phyloP scores from a whole-genome alignment of 2,329 filamentous ascomycete species.

The Blastomyces parvus region DNA sequence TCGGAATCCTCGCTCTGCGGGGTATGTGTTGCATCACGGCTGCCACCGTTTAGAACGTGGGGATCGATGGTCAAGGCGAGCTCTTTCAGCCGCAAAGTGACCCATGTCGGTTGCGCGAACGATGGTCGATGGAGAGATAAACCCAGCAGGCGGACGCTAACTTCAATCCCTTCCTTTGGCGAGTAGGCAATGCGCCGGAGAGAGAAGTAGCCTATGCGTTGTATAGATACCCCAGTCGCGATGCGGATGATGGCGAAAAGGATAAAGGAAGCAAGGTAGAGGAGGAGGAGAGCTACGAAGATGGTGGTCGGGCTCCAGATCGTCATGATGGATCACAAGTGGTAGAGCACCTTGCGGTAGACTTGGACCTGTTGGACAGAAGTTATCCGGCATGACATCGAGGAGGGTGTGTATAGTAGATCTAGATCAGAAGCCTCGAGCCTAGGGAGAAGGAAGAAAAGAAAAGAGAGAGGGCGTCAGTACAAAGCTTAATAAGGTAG shows the following conservation, averaged over 20 bases:
- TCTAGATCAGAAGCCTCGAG: constrained; percentile 13
- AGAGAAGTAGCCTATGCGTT: constrained; percentile 87
- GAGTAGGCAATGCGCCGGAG: constrained; percentile 84
- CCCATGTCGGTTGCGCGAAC: constrained; percentile 93
- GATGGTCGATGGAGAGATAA: constrained; percentile 85
- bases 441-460: constrained; percentile 3
- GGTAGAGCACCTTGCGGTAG: constrained; percentile 11
- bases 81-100: constrained; percentile 81
- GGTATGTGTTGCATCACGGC: constrained; percentile 15
- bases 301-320: constrained; percentile 62
- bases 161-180: constrained; percentile 74
- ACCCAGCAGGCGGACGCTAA: constrained; percentile 82
- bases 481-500: neutral
- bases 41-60: constrained; percentile 37
- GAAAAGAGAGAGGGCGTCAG: neutral
- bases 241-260: constrained; percentile 88
- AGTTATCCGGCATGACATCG: constrained; percentile 11
- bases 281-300: constrained; percentile 71
- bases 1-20: constrained; percentile 18
- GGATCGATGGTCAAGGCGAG: constrained; percentile 75
- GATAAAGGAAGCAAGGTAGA: constrained; percentile 87
- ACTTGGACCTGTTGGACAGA: constrained; percentile 11
- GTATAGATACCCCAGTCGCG: constrained; percentile 87
- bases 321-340: constrained; percentile 29
- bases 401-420: neutral